Percentiles rank a stretch among this genome's conserved stretches.
Conservation (phyloP, 2,329 filamentous ascomycete genomes). For the Lasiodiplodia citricola region DNA sequence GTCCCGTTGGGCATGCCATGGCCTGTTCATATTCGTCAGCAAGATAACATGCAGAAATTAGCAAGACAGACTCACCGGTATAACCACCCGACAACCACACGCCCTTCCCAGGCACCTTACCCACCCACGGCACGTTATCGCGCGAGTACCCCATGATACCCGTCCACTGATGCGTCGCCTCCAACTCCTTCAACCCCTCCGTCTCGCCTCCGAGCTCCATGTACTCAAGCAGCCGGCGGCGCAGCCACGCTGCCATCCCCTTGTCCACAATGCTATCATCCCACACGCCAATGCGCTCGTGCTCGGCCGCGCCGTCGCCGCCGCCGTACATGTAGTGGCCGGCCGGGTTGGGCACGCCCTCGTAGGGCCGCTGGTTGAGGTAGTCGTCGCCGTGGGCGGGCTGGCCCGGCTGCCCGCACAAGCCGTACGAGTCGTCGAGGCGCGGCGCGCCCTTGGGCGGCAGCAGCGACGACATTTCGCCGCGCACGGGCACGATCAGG, state of each 20-base stretch:
- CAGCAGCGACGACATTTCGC: slow-evolving; percentile 71
- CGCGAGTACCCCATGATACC: slow-evolving; percentile 79
- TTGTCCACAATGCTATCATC: slow-evolving; percentile 65
- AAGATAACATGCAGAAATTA: not conserved
- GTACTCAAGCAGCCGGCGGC: slow-evolving; percentile 47
- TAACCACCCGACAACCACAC: slow-evolving; percentile 71
- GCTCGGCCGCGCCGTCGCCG: slow-evolving; percentile 60
- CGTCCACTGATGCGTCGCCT: slow-evolving; percentile 66
- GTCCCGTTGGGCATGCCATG: slow-evolving; percentile 80
- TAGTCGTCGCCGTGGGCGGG: slow-evolving; percentile 68
- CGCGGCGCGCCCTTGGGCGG: slow-evolving; percentile 56
- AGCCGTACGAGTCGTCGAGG: slow-evolving; percentile 67
- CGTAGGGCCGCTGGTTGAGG: slow-evolving; percentile 69
- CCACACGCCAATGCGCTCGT: slow-evolving; percentile 60
- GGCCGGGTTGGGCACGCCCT: slow-evolving; percentile 45
- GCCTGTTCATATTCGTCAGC: slow-evolving; percentile 28
- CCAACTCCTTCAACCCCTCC: slow-evolving; percentile 49
- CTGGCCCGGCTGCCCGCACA: slow-evolving; percentile 59
- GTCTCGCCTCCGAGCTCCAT: slow-evolving; percentile 43
- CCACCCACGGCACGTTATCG: slow-evolving; percentile 74
- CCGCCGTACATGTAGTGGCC: slow-evolving; percentile 72
- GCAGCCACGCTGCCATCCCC: slow-evolving; percentile 62
- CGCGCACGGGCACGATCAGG: slow-evolving; percentile 77
- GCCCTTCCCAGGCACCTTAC: slow-evolving; percentile 65
- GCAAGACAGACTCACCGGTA: slow-evolving; percentile 53